Conservation (phyloP, 2,329 filamentous ascomycete species). For the Claviceps citrina region DNA sequence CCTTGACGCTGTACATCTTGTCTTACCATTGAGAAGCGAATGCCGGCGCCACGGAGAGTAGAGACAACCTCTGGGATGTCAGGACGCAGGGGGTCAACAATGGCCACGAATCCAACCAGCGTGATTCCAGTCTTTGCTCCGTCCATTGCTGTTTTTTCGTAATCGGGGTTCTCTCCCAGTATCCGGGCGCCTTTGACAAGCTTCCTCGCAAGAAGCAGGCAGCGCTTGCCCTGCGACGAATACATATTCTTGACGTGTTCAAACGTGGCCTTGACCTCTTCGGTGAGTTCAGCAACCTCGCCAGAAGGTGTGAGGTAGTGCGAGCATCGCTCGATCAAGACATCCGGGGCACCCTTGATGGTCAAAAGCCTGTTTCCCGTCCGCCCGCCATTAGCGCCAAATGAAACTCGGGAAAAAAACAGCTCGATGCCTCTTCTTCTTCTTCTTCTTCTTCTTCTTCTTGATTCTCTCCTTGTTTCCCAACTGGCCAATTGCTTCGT, state of each 20-base stretch:
- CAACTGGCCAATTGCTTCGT: no score
- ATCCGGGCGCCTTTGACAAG: conserved; percentile 27
- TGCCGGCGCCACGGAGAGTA: conserved; percentile 53
- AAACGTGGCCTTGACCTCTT: conserved; percentile 28
- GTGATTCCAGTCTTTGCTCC: conserved; percentile 42
- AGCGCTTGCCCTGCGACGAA: conserved; percentile 52
- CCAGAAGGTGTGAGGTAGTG: conserved; percentile 42
- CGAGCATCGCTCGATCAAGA: conserved; percentile 49
- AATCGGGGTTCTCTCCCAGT: conserved; percentile 20
- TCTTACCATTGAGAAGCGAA: conserved; percentile 60
- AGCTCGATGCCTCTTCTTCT: neutral
- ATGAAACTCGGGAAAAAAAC: neutral
- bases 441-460: no score
- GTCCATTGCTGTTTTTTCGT: conserved; percentile 40
- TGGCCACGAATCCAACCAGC: conserved; percentile 59
- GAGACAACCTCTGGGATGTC: conserved; percentile 54
- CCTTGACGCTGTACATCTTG: no score
- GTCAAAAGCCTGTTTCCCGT: conserved; percentile 36
- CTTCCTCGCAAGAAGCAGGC: conserved; percentile 52
- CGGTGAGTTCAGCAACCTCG: conserved; percentile 32
- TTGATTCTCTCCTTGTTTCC: no score
- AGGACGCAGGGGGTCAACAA: conserved; percentile 62
- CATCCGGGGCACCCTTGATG: conserved; percentile 68
- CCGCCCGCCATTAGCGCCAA: neutral
- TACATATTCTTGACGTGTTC: conserved; percentile 50